Percentiles rank a stretch among this genome's conserved stretches.
phyloP scores from a whole-genome alignment of 2,329 filamentous ascomycete species.

The Stachybotrys chlorohalonatus region DNA sequence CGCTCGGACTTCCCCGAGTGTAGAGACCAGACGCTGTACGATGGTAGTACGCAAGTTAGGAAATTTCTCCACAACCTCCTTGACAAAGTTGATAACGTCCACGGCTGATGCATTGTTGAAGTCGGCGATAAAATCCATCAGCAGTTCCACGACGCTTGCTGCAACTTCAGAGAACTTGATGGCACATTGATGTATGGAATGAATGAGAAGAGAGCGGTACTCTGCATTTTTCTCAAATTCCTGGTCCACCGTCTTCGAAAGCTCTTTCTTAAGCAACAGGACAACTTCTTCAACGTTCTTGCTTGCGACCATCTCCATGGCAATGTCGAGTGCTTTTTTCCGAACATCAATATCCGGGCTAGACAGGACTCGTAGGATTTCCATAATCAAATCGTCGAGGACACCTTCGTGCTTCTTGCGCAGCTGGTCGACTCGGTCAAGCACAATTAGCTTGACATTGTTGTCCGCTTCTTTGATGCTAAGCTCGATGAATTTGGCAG shows the following conservation, averaged over 20 bases:
- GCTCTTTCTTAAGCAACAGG: conserved; percentile 90
- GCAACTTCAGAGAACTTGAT: conserved; percentile 99
- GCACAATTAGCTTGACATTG: conserved; percentile 96
- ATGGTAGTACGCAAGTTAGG: conserved; percentile 81
- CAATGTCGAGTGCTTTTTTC: conserved; percentile 80
- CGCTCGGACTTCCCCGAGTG: conserved; percentile 84
- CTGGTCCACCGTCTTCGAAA: conserved; percentile 95
- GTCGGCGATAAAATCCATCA: conserved; percentile 99
- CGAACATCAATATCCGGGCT: conserved; percentile 95
- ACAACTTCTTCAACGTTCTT: conserved; percentile 98
- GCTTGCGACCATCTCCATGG: conserved; percentile 95
- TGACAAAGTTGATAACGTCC: conserved; percentile 97
- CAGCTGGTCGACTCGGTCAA: conserved; percentile 85
- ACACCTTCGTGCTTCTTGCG: conserved; percentile 84
- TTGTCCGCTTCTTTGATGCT: conserved; percentile 98
- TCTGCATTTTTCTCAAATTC: conserved; percentile 98
- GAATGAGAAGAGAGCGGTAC: conserved; percentile 89
- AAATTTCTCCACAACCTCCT: conserved; percentile 98
- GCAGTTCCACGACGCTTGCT: conserved; percentile 86
- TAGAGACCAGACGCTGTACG: conserved; percentile 79
- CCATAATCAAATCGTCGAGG: conserved; percentile 91
- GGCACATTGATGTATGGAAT: conserved; percentile 95
- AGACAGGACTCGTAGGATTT: conserved; percentile 87
- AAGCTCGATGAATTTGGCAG: conserved; percentile 91
- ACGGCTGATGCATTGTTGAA: conserved; percentile 96